Conservation (phyloP, 1,284 basidiomycete species). For the Erythrobasidium hasegawianum region DNA sequence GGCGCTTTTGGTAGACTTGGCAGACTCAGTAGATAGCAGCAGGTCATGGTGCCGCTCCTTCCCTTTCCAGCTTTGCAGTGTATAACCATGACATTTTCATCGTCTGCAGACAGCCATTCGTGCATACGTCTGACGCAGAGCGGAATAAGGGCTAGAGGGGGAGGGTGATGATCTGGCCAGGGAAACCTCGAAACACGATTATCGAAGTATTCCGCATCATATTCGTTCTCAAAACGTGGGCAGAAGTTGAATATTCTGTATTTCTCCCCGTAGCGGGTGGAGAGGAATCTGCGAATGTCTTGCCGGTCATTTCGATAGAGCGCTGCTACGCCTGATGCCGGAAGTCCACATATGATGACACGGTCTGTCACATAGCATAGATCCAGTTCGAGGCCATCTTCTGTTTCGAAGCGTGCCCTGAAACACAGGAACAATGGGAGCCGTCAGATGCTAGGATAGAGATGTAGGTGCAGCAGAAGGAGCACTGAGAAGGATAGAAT, state of each 20-base stretch:
- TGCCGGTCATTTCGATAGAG: slow-evolving; percentile 75
- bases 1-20: slow-evolving; percentile 28
- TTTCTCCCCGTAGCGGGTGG: slow-evolving; percentile 66
- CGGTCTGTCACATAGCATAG: slow-evolving; percentile 34
- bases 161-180: slow-evolving; percentile 64
- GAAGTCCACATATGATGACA: slow-evolving; percentile 59
- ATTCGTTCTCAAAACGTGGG: slow-evolving; percentile 52
- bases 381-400: slow-evolving; percentile 28
- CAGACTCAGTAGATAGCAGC: slow-evolving; percentile 35
- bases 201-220: slow-evolving; percentile 52
- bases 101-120: slow-evolving; percentile 67
- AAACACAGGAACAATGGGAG: not conserved
- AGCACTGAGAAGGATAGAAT: not conserved
- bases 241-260: slow-evolving; percentile 81
- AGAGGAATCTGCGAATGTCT: slow-evolving; percentile 72
- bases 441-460: not conserved
- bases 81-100: slow-evolving; percentile 69
- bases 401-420: slow-evolving; percentile 28
- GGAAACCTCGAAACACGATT: slow-evolving; percentile 73
- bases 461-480: too few relatives aligned
- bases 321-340: slow-evolving; percentile 71
- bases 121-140: slow-evolving; percentile 72
- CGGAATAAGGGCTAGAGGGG: slow-evolving; percentile 73
- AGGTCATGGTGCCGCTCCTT: slow-evolving; percentile 13
- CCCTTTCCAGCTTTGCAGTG: slow-evolving; percentile 64